A percentile compares a stretch with the other conserved stretches of the same genome.
phyloP scores from a whole-genome alignment of 169 alveolate genomes.

The Babesia caballi region DNA sequence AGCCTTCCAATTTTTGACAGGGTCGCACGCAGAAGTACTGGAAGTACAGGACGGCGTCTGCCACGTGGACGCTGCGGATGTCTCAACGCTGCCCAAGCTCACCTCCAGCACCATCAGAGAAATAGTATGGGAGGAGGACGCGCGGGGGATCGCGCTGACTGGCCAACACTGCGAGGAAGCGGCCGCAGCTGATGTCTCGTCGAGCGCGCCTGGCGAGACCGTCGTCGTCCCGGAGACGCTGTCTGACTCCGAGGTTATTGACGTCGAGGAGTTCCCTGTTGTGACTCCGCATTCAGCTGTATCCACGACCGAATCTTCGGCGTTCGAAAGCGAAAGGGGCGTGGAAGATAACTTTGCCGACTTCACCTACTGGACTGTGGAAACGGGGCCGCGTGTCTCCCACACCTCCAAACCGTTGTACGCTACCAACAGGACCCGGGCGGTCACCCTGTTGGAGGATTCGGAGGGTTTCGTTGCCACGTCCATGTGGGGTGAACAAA shows the following conservation, averaged over 20 bases:
- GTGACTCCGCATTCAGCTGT: no score
- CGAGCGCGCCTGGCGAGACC: neutral
- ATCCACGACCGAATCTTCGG: neutral
- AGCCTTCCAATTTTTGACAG: neutral
- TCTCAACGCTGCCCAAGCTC: neutral
- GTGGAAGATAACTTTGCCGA: slow-evolving; percentile 23
- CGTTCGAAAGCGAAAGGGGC: neutral
- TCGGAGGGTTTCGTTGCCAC: slow-evolving; percentile 55
- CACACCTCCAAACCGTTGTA: slow-evolving; percentile 33
- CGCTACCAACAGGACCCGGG: neutral
- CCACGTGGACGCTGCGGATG: neutral
- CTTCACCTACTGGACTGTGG: slow-evolving; percentile 62
- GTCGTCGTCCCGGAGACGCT: neutral
- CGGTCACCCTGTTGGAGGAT: slow-evolving; percentile 49
- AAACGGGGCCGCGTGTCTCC: slow-evolving; percentile 42
- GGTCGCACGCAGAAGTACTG: neutral
- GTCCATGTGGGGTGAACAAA: slow-evolving; percentile 18
- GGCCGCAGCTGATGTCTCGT: neutral
- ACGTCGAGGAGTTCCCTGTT: no score
- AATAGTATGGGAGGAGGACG: slow-evolving; percentile 54
- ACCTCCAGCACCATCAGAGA: neutral
- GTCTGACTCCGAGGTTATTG: slow-evolving; percentile 1
- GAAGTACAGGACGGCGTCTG: neutral
- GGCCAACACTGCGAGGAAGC: neutral
- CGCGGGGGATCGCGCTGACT: slow-evolving; percentile 3